phyloP scores from a whole-genome alignment of 805 yeast genomes.

The Kodamaea fukazawae region DNA sequence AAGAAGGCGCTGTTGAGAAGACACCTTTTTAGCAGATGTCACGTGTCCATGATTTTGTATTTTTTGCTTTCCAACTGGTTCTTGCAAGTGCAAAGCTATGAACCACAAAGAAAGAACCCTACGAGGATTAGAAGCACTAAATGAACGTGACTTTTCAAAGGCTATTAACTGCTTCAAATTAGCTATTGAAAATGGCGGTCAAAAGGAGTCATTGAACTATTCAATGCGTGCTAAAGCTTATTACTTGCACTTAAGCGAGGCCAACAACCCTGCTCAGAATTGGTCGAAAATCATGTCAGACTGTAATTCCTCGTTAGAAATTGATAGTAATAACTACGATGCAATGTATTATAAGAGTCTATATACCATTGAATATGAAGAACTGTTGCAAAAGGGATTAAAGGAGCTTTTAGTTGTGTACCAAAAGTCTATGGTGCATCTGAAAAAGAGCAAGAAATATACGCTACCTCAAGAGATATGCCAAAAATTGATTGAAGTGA shows the following conservation, averaged over 20 bases:
- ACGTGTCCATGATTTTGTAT: too few species aligned
- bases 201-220: constrained; percentile 8
- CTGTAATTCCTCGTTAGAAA: constrained; percentile 13
- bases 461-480: constrained; percentile 16
- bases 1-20: too few species aligned
- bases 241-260: constrained; percentile 6
- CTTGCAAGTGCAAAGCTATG: too few species aligned
- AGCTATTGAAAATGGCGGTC: constrained; percentile 14
- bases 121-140: constrained; percentile 10
- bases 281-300: constrained; percentile 16
- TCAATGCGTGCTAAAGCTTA: constrained; percentile 16
- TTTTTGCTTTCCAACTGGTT: too few species aligned
- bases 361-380: constrained; percentile 8
- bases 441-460: constrained; percentile 12
- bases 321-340: constrained; percentile 16
- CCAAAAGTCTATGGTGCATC: constrained; percentile 12
- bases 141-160: constrained; percentile 12
- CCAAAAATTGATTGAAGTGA: constrained; percentile 11
- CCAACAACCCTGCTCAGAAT: constrained; percentile 6
- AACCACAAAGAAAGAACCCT: constrained; percentile 5
- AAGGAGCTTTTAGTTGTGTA: constrained; percentile 13
- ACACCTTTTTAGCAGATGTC: too few species aligned
- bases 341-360: constrained; percentile 15
- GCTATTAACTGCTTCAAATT: constrained; percentile 18
- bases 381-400: constrained; percentile 11